Evolutionary conservation across 257 asterid genomes (phyloP).

Genomic region (Leonotis leonurus): DNA sequence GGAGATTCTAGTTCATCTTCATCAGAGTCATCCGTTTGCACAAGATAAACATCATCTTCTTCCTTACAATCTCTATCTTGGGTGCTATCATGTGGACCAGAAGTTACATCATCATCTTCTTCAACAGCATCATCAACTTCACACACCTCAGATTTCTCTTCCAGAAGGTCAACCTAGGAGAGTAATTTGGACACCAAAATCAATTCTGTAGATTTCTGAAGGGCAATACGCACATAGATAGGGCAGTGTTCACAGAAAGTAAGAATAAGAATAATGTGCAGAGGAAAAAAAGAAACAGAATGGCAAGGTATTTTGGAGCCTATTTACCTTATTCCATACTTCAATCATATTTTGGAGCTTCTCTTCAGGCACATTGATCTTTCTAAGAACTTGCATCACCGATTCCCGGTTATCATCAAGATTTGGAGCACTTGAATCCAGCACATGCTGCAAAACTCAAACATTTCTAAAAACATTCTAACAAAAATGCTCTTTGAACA

Average conservation of each 20-base stretch:
- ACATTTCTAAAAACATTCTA: neutral
- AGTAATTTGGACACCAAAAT: neutral
- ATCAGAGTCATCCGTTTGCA: slow-evolving; percentile 32
- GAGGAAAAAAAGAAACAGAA: too few species aligned
- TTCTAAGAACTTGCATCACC: slow-evolving; percentile 76
- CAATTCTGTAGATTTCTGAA: too few species aligned
- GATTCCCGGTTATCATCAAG: slow-evolving; percentile 66
- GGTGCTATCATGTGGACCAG: slow-evolving; percentile 17
- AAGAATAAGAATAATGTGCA: too few species aligned
- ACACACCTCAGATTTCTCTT: slow-evolving; percentile 25
- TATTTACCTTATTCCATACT: slow-evolving; percentile 85
- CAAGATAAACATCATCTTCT: slow-evolving; percentile 19
- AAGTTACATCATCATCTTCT: neutral
- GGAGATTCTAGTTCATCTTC: slow-evolving; percentile 42
- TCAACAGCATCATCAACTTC: slow-evolving; percentile 36
- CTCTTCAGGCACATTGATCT: slow-evolving; percentile 68
- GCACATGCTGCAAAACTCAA: slow-evolving; percentile 67
- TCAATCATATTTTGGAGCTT: slow-evolving; percentile 90
- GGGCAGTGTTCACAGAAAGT: neutral
- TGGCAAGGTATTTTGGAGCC: neutral
- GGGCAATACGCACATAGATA: too few species aligned
- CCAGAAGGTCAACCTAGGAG: slow-evolving; percentile 70
- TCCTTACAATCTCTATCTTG: slow-evolving; percentile 25
- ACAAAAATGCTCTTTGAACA: neutral
- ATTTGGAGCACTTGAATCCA: slow-evolving; percentile 83